A percentile compares a stretch with the other conserved stretches of the same genome.
These are phyloP conservation scores for Echeveria elegans DNA, from an alignment of 164 flowering plant species.

Conservation along the genomic window DNA sequence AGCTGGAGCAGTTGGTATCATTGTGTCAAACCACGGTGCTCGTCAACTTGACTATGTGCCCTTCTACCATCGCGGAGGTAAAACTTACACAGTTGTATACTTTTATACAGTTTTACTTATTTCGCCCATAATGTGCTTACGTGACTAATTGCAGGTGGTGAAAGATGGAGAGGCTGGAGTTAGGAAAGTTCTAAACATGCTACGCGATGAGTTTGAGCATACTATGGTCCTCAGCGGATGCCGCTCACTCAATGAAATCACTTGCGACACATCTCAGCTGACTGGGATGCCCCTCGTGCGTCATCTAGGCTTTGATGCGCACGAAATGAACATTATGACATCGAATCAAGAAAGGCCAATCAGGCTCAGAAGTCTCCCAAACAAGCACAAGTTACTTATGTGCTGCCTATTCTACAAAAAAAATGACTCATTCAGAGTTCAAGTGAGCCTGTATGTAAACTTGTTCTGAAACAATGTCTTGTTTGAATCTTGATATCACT, in stretches of 20 bases:
- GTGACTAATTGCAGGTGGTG: slow-evolving; percentile 29
- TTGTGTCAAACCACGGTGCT: slow-evolving; percentile 53
- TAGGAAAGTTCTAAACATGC: slow-evolving; percentile 59
- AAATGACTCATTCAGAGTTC: neutral
- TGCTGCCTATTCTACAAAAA: neutral
- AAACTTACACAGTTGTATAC: neutral
- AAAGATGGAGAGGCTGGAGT: slow-evolving; percentile 65
- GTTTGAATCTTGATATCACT: too few relatives aligned
- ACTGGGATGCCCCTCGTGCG: slow-evolving; percentile 34
- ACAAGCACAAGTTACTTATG: neutral
- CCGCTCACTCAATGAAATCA: slow-evolving; percentile 48
- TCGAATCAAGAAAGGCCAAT: neutral
- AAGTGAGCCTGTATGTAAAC: neutral
- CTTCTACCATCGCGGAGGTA: slow-evolving; percentile 45
- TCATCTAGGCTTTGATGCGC: slow-evolving; percentile 10
- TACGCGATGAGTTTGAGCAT: slow-evolving; percentile 66
- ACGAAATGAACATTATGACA: neutral
- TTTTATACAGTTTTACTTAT: too few relatives aligned
- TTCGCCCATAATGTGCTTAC: neutral
- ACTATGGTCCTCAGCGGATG: slow-evolving; percentile 75
- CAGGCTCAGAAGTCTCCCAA: neutral
- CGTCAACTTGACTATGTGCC: slow-evolving; percentile 45
- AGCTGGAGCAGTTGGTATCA: slow-evolving; percentile 41
- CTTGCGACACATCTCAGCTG: slow-evolving; percentile 45
- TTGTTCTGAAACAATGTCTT: neutral